Percentiles rank a stretch among this genome's conserved stretches.
Conservation (phyloP, 2,329 filamentous ascomycete species). For the Purpureocillium lavendulum region DNA sequence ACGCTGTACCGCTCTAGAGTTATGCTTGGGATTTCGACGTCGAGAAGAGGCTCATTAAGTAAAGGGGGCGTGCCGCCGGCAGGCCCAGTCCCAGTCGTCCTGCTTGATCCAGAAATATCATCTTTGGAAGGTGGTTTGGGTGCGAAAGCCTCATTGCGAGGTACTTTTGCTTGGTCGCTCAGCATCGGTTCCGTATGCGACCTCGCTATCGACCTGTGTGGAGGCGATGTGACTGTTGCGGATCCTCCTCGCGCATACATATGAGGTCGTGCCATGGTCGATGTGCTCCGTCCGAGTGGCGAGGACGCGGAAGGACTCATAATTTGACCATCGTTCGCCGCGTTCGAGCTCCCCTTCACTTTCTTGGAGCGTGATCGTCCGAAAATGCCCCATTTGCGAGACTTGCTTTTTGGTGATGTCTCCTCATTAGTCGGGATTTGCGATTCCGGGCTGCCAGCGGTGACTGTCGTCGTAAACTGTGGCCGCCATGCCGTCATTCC, state of each 20-base stretch:
- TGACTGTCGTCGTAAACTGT: slow-evolving; percentile 14
- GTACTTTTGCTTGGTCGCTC: background rate
- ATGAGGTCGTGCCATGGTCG: background rate
- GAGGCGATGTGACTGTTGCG: background rate
- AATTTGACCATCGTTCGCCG: background rate
- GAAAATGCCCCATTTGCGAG: slow-evolving; percentile 53
- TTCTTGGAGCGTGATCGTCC: slow-evolving; percentile 31
- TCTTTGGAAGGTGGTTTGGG: background rate
- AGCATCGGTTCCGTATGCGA: slow-evolving; percentile 1
- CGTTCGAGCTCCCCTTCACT: slow-evolving; percentile 4
- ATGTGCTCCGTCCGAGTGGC: background rate
- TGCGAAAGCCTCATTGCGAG: too few species aligned
- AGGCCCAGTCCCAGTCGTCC: background rate
- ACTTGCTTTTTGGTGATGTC: slow-evolving; percentile 31
- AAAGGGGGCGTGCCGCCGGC: background rate
- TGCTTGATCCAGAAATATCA: background rate
- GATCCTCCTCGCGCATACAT: background rate
- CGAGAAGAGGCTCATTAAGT: slow-evolving; percentile 36
- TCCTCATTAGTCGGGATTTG: slow-evolving; percentile 11
- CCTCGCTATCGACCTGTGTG: background rate
- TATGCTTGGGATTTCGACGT: slow-evolving; percentile 72
- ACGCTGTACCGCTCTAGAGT: slow-evolving; percentile 86
- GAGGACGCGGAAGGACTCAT: background rate
- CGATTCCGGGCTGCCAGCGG: slow-evolving; percentile 10
- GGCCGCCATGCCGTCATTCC: slow-evolving; percentile 18